phyloP scores from a whole-genome alignment of 2,329 filamentous ascomycete genomes.

The Tolypocladium nubicola region DNA sequence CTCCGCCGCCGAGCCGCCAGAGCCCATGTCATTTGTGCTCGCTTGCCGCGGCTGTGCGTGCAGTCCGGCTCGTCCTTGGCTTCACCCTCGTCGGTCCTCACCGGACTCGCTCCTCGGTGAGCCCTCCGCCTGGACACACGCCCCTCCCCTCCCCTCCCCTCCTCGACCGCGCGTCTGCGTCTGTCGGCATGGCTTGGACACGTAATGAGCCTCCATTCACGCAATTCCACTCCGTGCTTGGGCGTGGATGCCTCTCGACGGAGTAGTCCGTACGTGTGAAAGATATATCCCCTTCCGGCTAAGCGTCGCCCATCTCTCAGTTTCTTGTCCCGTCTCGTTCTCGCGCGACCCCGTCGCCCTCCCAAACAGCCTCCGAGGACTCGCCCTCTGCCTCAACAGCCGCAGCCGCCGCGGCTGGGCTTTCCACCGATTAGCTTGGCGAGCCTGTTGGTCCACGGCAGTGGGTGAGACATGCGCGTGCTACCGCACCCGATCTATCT shows the following conservation, averaged over 20 bases:
- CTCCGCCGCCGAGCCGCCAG: background rate
- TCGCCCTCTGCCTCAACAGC: background rate
- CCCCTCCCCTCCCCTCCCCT: background rate
- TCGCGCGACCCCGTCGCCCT: background rate
- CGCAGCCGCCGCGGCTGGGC: background rate
- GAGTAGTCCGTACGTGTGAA: background rate
- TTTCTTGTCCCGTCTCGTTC: background rate
- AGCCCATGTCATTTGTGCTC: background rate
- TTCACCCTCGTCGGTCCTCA: background rate
- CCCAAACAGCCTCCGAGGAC: background rate
- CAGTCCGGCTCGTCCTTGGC: background rate
- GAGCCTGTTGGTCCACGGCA: background rate
- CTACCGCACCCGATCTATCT: conserved; percentile 1
- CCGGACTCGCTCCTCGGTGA: background rate
- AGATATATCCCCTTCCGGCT: conserved; percentile 2
- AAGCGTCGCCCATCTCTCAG: background rate
- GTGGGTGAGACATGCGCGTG: background rate
- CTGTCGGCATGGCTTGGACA: background rate
- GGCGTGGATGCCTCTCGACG: background rate
- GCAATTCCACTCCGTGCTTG: background rate
- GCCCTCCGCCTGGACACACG: background rate
- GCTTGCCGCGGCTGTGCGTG: background rate
- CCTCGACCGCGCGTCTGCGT: background rate
- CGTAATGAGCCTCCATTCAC: background rate
- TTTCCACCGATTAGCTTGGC: background rate